Evolutionary conservation across 2,329 filamentous ascomycete genomes (phyloP), one percentile per base, ranked within the genome.

Genomic region (Aspergillus hortae): DNA sequence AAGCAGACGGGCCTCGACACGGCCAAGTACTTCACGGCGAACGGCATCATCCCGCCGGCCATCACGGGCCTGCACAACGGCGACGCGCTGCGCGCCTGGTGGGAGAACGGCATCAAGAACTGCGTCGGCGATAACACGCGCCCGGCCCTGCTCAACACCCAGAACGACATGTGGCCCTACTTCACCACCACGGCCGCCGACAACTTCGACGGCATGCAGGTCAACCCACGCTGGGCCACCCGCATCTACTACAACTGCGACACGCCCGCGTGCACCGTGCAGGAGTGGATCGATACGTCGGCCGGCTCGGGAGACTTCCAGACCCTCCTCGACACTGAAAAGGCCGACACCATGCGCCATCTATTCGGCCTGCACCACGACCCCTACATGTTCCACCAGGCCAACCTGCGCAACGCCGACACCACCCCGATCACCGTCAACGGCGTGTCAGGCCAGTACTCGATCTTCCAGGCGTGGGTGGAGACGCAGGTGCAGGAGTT

Each of bases 211-310:
- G 82, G 83, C 1, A 72, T 84, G 38, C 75, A 76, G 52, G 74
- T 85, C 46, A 79, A 82, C 61, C 81, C 81, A 4, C 80, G 83
- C 43, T 86, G 78, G 78, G 79, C 82, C 1, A 82, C 80, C 3
- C 77, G 80, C 40, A 85, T 86, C 54, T 86, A 85, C 71, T 86
- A 82, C 74, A 84, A 86, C 69, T 85, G 83, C 65, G 78, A 83
- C 61, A 76, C 75, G 14, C 73, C 80, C 2, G 72, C 67, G 19
- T 86, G 83, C 63, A 85, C 82, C 0, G 63, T 78, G 15, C 68
- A 77, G 45, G 82, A 86, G 63, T 86, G 83, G 83, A 82, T 81
- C 46, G 73, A 80, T 49, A 85, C 82, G 1, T 82, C 81, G 4
- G 76, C 66, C 32, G 81, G 80, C 41, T 70, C 66, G n/a, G 82